phyloP scores from a whole-genome alignment of 2,329 filamentous ascomycete species.

The Sordariomycetes sp. region DNA sequence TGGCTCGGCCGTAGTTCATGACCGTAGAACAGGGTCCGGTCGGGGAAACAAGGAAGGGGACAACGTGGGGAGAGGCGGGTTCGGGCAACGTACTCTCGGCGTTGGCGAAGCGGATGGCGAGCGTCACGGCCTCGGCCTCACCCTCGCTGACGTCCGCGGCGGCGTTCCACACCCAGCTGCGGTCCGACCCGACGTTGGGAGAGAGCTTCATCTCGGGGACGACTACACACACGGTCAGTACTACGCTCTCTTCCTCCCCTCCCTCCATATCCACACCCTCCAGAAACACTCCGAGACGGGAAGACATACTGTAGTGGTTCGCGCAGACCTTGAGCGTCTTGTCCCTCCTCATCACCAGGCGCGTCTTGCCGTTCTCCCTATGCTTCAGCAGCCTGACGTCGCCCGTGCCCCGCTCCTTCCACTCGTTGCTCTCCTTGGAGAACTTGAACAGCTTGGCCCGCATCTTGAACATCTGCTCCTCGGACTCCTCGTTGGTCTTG shows the following conservation, averaged over 20 bases:
- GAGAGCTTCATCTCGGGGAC: conserved; percentile 98
- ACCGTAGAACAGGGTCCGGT: not conserved
- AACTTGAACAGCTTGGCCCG: conserved; percentile 99
- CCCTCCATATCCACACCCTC: not conserved
- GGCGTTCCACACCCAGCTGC: conserved; percentile 99
- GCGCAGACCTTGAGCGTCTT: conserved; percentile 99
- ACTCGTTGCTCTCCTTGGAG: conserved; percentile 80
- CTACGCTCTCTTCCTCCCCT: not conserved
- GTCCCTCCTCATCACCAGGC: conserved; percentile 96
- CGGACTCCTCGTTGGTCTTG: conserved; percentile 96
- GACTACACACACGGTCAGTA: conserved; percentile 38
- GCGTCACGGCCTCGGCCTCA: conserved; percentile 87
- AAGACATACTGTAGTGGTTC: conserved; percentile 89
- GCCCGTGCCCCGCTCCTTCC: conserved; percentile 98
- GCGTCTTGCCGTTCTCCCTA: conserved; percentile 95
- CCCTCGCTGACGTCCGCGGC: conserved; percentile 96
- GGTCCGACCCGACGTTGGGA: conserved; percentile 94
- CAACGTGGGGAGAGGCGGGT: not conserved
- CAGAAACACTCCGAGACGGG: not conserved
- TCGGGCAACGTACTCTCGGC: conserved; percentile 68
- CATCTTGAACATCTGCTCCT: conserved; percentile 99
- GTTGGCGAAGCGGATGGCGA: conserved; percentile 96
- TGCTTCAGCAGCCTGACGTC: conserved; percentile 96
- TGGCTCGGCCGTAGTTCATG: no score
- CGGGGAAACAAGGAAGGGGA: conserved; percentile 1